Conservation (phyloP, 805 yeast species). For the Lachancea sp. region DNA sequence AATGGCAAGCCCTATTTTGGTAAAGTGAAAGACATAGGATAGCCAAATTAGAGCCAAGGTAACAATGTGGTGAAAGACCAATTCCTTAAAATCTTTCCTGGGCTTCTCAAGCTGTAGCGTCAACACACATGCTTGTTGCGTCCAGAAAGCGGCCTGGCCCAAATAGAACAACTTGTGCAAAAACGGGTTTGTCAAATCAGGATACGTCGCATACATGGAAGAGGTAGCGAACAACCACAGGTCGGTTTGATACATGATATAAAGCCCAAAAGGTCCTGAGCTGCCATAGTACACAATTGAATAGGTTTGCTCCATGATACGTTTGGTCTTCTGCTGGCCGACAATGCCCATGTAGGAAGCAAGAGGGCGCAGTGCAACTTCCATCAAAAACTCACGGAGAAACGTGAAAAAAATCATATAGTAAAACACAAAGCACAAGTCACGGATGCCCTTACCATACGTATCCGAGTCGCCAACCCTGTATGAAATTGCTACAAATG, state of each 20-base stretch:
- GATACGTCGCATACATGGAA: conserved; percentile 72
- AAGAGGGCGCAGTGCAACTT: conserved; percentile 65
- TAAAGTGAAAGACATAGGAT: conserved; percentile 90
- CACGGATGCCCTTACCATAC: conserved; percentile 85
- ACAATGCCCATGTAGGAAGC: conserved; percentile 45
- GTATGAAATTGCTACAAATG: conserved; percentile 62
- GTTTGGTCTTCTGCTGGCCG: conserved; percentile 46
- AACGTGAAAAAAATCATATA: conserved; percentile 87
- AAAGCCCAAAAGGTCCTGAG: conserved; percentile 81
- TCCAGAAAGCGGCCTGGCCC: conserved; percentile 95
- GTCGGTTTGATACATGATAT: conserved; percentile 77
- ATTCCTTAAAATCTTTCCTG: conserved; percentile 86
- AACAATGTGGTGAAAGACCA: conserved; percentile 87
- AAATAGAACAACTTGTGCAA: conserved; percentile 76
- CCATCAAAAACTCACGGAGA: conserved; percentile 86
- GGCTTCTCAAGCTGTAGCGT: conserved; percentile 86
- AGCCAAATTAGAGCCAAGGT: conserved; percentile 82
- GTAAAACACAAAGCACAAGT: conserved; percentile 69
- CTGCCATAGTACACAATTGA: conserved; percentile 72
- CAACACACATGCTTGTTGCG: conserved; percentile 85
- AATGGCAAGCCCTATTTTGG: conserved; percentile 88
- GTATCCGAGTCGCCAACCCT: conserved; percentile 49
- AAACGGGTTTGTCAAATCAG: conserved; percentile 69
- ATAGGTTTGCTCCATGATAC: conserved; percentile 93
- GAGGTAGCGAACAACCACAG: conserved; percentile 86